Base-by-base conservation (phyloP, 305 asterid genomes). In the Lippia alba region DNA sequence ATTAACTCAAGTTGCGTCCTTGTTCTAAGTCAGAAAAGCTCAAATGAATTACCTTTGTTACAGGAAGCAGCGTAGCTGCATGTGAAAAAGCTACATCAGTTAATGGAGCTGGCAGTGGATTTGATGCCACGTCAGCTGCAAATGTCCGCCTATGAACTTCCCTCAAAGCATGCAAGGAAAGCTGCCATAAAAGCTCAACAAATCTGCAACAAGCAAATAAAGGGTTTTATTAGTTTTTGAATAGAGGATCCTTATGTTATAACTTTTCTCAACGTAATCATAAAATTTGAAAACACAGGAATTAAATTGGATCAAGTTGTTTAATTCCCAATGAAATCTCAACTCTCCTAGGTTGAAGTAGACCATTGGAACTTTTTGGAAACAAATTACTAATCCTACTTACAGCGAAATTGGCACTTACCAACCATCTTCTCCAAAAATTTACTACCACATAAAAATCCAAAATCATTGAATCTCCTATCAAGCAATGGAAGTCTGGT, bases 71-170 rank as follows among this genome's bases (percentile, higher is more conserved):
- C 30, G 99, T 85, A 76, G 98, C 99, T 4, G 99, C 99, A 80
- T 94, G 99, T 5, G 99, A 94, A 79, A 94, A 94, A 74, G 99
- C 96, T 76, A 94, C 98, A 87, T 94, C 99, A 41, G 99, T 94
- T 79, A 94, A 76, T 53, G 99, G 94, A 64, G 97, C 94, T 66
- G 99, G 99, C 74, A 86, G 82, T 46, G 99, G 96, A 64, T 89
- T 92, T 70, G 97, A 90, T 61, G 96, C 90, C 67, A 94, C 86
- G 77, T 94, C 99, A 76, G 96, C 87, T 34, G 96, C 81, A 79
- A 91, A 94, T 39, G 90, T 86, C 69, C 99, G 86, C 84, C 96
- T 81, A 75, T 94, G 99, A 76, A 94, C 99, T 80, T 94, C 99
- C 79, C 99, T 86, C 83, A 91, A 75, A 79, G 99, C 99, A 82